phyloP scores from a whole-genome alignment of 177 flowering plant species.

The Vitis hybrid region DNA sequence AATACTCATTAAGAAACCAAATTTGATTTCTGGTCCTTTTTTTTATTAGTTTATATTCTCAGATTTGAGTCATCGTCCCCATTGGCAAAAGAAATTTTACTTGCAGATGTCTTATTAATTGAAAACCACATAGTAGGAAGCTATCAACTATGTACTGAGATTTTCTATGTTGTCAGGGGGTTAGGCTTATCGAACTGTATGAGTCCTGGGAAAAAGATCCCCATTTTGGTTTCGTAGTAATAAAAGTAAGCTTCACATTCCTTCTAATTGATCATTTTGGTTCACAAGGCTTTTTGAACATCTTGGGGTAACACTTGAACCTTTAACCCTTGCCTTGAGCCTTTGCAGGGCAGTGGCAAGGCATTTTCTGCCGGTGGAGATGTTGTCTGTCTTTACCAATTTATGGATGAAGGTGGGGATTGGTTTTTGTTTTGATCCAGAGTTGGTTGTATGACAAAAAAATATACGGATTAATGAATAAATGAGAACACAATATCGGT shows the following conservation, averaged over 20 bases:
- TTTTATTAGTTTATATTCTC: too few species aligned
- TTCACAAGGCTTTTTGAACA: neutral
- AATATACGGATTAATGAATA: too few species aligned
- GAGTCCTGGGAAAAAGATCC: neutral
- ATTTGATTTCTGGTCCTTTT: too few species aligned
- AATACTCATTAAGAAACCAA: too few species aligned
- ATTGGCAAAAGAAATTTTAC: too few species aligned
- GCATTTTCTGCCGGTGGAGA: slow-evolving; percentile 45
- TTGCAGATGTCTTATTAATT: too few species aligned
- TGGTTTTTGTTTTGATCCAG: too few species aligned
- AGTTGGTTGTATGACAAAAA: too few species aligned
- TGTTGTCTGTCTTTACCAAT: slow-evolving; percentile 16
- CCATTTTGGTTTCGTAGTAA: neutral
- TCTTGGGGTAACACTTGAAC: neutral
- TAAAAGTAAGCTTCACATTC: neutral
- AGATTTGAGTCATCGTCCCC: too few species aligned
- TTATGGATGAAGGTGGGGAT: slow-evolving; percentile 1
- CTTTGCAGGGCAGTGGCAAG: slow-evolving; percentile 37
- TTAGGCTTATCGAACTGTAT: neutral
- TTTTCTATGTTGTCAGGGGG: neutral
- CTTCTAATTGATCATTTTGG: neutral
- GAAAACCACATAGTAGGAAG: too few species aligned
- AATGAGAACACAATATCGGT: too few species aligned
- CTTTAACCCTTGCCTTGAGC: neutral
- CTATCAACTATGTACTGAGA: too few species aligned